Evolutionary conservation across 495 filamentous ascomycete species (phyloP).

Genomic region (Neurospora sp.): DNA sequence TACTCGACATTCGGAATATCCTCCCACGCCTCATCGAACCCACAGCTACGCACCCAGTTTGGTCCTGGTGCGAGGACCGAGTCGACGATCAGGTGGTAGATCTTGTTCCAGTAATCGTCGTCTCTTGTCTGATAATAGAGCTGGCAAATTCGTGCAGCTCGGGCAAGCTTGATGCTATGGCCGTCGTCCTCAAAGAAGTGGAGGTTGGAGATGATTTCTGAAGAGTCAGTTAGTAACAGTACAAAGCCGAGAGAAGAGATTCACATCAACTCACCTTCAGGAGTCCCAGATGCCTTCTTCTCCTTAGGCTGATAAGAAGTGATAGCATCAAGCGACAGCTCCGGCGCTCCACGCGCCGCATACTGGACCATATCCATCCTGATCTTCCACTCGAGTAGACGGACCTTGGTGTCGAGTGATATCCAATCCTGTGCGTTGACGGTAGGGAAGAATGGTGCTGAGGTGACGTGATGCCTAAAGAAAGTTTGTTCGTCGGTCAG

Average conservation of each 20-base stretch:
- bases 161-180: slow-evolving; percentile 61
- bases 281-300: not conserved
- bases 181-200: slow-evolving; percentile 59
- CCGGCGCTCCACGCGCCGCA: slow-evolving; percentile 47
- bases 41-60: slow-evolving; percentile 45
- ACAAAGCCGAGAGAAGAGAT: too few relatives aligned
- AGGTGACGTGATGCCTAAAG: slow-evolving; percentile 34
- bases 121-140: slow-evolving; percentile 21
- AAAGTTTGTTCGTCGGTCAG: not conserved
- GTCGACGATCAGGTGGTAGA: slow-evolving; percentile 57
- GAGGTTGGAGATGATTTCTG: slow-evolving; percentile 46
- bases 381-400: slow-evolving; percentile 68
- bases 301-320: slow-evolving; percentile 36
- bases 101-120: slow-evolving; percentile 51
- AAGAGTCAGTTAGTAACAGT: not conserved
- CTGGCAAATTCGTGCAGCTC: slow-evolving; percentile 47
- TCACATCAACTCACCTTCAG: slow-evolving; percentile 3
- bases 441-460: slow-evolving; percentile 28
- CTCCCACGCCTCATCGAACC: slow-evolving; percentile 51
- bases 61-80: slow-evolving; percentile 35
- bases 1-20: slow-evolving; percentile 6
- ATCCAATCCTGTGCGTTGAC: slow-evolving; percentile 33
- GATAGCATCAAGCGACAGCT: slow-evolving; percentile 46
- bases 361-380: slow-evolving; percentile 60
- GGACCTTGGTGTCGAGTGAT: slow-evolving; percentile 38